Evolutionary conservation across 345 rosid genomes (phyloP), one percentile per base, ranked within the genome.

Genomic region (Raphanus sativus): DNA sequence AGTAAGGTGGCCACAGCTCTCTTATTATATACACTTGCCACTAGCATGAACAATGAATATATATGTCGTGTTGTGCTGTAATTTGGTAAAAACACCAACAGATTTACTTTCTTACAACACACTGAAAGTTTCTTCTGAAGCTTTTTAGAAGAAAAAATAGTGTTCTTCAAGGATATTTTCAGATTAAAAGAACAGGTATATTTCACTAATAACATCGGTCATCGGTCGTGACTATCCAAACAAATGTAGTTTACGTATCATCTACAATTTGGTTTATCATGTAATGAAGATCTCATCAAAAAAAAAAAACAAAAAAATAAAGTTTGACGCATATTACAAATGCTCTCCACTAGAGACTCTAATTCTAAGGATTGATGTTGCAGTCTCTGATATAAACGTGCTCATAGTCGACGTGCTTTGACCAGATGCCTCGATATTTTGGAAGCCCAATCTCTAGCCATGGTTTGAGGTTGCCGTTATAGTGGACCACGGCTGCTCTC

Each of bases 381-480:
- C 94, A 90, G 58, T 85, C 90, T 67, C 92, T 79, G 79, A 90
- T 78, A 81, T 84, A 88, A 16, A 66, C 24, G 45, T 86, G 82
- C 73, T 85, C 86, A 62, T 90, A 90, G 79, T 90, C 90, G 6
- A 88, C 86, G 13, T 86, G 80, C 55, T 86, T 90, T 6, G 82
- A 62, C 95, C 95, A 90, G 74, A 79, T 70, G 69, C 63, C 83
- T 40, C 86, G 75, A 75, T 83, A 89, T 82, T 84, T 89, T 6
- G 90, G 81, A 65, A 91, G 77, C 75, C 89, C 90, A 67, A 91
- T 89, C 83, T 91, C 97, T 69, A 91, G 89, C 97, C 94, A 91
- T 24, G 97, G 94, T 74, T 91, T 91, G 83, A 91, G 79, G 89
- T 91, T 91, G 32, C 97, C 97, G 62, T 91, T 91, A 30, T 85